Percentiles rank a stretch among this genome's conserved stretches.
Evolutionary conservation across 306 rosid genomes (phyloP).

Genomic region (Betula pendula): DNA sequence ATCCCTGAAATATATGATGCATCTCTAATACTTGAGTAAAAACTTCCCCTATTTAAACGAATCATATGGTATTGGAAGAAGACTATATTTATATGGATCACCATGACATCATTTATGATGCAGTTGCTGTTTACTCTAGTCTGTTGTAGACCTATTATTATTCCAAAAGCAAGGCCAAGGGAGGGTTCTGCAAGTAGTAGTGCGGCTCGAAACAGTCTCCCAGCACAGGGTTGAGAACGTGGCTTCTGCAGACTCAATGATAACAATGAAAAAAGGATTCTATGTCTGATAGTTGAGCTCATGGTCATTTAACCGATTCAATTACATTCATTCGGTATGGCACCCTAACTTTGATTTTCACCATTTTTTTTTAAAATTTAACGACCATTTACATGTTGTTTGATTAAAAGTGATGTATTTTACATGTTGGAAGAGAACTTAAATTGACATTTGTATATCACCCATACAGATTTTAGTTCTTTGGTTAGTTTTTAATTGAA

Average conservation of each 20-base stretch:
- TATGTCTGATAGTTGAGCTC: constrained; percentile 13
- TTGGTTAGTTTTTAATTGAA: background rate
- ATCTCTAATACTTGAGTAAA: constrained; percentile 48
- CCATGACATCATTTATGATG: constrained; percentile 47
- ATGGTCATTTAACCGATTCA: constrained; percentile 18
- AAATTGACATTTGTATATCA: background rate
- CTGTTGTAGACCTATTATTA: no score
- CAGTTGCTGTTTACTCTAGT: no score
- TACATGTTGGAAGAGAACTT: constrained; percentile 5
- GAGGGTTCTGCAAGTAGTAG: constrained; percentile 31
- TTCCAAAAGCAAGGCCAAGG: constrained; percentile 59
- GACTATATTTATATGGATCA: constrained; percentile 65
- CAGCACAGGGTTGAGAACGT: constrained; percentile 24
- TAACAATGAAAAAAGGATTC: constrained; percentile 21
- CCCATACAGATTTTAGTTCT: background rate
- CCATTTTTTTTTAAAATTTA: constrained; percentile 1
- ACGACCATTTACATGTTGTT: constrained; percentile 20
- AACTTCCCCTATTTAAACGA: constrained; percentile 63
- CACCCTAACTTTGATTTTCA: constrained; percentile 21
- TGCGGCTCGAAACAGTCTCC: constrained; percentile 19
- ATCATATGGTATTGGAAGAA: constrained; percentile 80
- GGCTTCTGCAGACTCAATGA: constrained; percentile 13
- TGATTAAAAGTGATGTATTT: no score
- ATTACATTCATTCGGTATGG: constrained; percentile 16
- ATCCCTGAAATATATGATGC: constrained; percentile 84